Conservation (phyloP, 108 stramenopile species). For the Skeletonema costatum region DNA sequence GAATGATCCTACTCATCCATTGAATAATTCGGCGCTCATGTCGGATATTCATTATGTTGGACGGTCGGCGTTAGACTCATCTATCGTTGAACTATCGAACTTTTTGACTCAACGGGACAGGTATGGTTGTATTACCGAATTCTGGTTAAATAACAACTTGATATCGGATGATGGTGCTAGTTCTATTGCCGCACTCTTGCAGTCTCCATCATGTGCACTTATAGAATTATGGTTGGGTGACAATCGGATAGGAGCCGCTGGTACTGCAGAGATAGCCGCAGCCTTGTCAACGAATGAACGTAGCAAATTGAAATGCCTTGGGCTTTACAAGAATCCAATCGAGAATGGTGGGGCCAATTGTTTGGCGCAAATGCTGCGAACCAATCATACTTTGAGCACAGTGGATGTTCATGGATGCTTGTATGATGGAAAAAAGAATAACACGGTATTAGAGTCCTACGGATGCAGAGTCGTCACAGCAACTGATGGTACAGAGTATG, state of each 20-base stretch:
- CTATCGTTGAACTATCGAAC: slow-evolving; percentile 24
- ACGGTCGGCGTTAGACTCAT: slow-evolving; percentile 26
- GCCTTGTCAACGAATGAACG: slow-evolving; percentile 23
- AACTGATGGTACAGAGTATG: slow-evolving; percentile 39
- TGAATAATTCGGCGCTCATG: slow-evolving; percentile 22
- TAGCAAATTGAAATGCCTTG: slow-evolving; percentile 40
- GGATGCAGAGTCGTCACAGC: slow-evolving; percentile 35
- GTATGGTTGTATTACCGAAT: slow-evolving; percentile 41
- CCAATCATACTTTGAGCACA: slow-evolving; percentile 38
- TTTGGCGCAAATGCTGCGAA: slow-evolving; percentile 43
- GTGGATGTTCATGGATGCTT: slow-evolving; percentile 47
- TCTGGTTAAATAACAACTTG: slow-evolving; percentile 42
- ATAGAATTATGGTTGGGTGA: slow-evolving; percentile 46
- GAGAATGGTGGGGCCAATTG: slow-evolving; percentile 40
- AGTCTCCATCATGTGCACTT: slow-evolving; percentile 36
- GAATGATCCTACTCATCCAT: slow-evolving; percentile 34
- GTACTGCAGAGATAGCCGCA: slow-evolving; percentile 28
- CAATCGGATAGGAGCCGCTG: slow-evolving; percentile 36
- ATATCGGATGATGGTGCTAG: slow-evolving; percentile 43
- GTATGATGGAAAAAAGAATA: slow-evolving; percentile 6
- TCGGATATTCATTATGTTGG: slow-evolving; percentile 44
- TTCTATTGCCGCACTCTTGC: slow-evolving; percentile 23
- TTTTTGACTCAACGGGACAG: slow-evolving; percentile 26
- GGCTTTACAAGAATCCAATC: slow-evolving; percentile 39
- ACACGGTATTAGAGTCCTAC: slow-evolving; percentile 17